Percentiles rank a stretch among this genome's conserved stretches.
Conservation (phyloP, 371 early-diverging fungal genomes). For the Haplosporangium sp. region DNA sequence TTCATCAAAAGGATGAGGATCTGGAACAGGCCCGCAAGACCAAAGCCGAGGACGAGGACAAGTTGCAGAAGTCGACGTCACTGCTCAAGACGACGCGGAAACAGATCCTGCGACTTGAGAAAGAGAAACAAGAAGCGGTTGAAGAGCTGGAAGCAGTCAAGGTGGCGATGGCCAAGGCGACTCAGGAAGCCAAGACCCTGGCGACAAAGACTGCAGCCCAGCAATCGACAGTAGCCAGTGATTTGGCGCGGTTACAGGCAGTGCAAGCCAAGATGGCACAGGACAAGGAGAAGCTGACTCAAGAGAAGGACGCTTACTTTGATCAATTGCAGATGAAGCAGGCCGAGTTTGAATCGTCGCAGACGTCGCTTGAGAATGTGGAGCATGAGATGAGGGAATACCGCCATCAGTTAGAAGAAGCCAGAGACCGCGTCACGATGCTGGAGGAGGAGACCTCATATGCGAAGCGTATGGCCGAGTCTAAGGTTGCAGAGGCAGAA, state of each 20-base stretch:
- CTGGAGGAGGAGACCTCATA: constrained; percentile 62
- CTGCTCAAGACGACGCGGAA: constrained; percentile 67
- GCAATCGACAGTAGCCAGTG: constrained; percentile 42
- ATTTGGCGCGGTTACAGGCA: constrained; percentile 40
- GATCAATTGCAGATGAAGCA: constrained; percentile 73
- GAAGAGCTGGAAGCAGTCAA: constrained; percentile 60
- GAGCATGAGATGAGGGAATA: constrained; percentile 65
- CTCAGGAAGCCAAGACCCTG: constrained; percentile 47
- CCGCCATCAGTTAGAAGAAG: constrained; percentile 63
- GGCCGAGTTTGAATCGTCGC: constrained; percentile 79
- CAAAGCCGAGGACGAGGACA: constrained; percentile 64
- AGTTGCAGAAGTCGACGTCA: constrained; percentile 62
- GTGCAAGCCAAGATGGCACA: constrained; percentile 55
- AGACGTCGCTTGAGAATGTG: constrained; percentile 67
- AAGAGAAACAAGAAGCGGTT: constrained; percentile 66
- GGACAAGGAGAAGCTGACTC: constrained; percentile 58
- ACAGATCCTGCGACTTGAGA: constrained; percentile 66
- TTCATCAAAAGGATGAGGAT: constrained; percentile 68
- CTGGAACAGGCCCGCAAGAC: constrained; percentile 60
- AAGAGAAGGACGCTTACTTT: constrained; percentile 68
- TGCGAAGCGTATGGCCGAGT: constrained; percentile 51
- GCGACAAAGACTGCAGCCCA: constrained; percentile 30
- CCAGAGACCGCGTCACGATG: constrained; percentile 61
- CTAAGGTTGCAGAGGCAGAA: constrained; percentile 54
- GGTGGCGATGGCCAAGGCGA: constrained; percentile 29